Evolutionary conservation across 106 monocot species (phyloP).

Genomic region (Dendrobium chrysotoxum): DNA sequence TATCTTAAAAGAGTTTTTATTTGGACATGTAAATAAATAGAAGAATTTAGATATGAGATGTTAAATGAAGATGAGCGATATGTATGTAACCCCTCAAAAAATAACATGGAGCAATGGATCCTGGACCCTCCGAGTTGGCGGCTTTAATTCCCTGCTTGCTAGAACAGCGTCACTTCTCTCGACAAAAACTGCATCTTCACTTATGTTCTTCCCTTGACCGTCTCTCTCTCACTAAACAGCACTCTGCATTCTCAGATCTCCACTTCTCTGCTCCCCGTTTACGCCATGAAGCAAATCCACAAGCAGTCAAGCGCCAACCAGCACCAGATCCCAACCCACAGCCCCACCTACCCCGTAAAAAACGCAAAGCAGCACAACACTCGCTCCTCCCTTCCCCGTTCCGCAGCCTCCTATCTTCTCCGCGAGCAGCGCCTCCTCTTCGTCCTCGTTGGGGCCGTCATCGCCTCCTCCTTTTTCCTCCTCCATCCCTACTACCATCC

Average conservation of each 20-base stretch:
- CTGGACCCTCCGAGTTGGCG: no score
- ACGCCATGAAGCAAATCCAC: constrained; percentile 12
- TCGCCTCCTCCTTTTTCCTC: constrained; percentile 9
- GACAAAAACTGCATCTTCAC: neutral
- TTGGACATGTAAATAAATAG: no score
- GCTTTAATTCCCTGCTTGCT: neutral
- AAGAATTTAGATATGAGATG: no score
- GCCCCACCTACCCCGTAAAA: constrained; percentile 3
- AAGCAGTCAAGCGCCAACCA: constrained; percentile 13
- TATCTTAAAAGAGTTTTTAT: no score
- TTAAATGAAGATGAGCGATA: no score
- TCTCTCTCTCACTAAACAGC: neutral
- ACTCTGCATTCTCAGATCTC: neutral
- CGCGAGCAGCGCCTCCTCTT: constrained; percentile 19
- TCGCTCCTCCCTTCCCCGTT: constrained; percentile 7
- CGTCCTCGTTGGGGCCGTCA: constrained; percentile 14
- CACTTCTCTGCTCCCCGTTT: neutral
- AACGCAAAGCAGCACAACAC: neutral
- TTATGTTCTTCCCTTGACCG: neutral
- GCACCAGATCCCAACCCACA: neutral
- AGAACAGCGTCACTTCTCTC: neutral
- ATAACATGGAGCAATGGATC: no score
- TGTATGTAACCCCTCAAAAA: no score
- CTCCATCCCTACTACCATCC: neutral
- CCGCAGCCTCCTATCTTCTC: constrained; percentile 1